These are phyloP conservation scores for Scheffersomyces titani DNA, from an alignment of 1,139 yeast genomes.

Conservation along the genomic window DNA sequence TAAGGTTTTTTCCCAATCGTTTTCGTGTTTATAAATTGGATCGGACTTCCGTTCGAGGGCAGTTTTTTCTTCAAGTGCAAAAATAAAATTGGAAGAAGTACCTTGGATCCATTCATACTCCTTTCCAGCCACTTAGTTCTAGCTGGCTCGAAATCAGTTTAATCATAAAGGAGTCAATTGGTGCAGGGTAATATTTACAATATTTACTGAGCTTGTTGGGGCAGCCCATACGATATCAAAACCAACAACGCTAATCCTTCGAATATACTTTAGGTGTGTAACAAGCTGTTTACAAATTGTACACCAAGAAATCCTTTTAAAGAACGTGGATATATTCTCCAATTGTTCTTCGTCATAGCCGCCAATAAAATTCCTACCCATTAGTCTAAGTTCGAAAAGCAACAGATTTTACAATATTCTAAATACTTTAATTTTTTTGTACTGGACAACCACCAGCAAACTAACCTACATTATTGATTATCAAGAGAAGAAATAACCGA, in stretches of 20 bases:
- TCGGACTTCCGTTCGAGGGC: not conserved
- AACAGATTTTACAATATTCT: not conserved
- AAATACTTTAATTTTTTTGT: not conserved
- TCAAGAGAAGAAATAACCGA: not conserved
- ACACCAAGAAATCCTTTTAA: not conserved
- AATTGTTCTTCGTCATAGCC: not conserved
- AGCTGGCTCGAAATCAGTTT: not conserved
- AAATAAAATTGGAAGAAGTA: not conserved
- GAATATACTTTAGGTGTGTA: not conserved
- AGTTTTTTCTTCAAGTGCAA: not conserved
- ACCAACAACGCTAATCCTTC: not conserved
- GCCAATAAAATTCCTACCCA: not conserved
- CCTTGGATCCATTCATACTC: not conserved
- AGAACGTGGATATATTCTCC: not conserved
- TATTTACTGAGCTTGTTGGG: not conserved
- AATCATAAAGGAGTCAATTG: not conserved
- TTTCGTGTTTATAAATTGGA: not conserved
- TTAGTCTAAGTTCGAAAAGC: not conserved
- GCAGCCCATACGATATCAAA: not conserved
- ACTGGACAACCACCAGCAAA: too few relatives aligned
- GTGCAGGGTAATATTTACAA: not conserved
- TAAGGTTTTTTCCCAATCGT: not conserved
- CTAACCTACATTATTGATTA: too few relatives aligned
- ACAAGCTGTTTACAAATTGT: not conserved
- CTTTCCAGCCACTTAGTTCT: not conserved